phyloP scores from a whole-genome alignment of 345 rosid genomes.

The Populus tremula region DNA sequence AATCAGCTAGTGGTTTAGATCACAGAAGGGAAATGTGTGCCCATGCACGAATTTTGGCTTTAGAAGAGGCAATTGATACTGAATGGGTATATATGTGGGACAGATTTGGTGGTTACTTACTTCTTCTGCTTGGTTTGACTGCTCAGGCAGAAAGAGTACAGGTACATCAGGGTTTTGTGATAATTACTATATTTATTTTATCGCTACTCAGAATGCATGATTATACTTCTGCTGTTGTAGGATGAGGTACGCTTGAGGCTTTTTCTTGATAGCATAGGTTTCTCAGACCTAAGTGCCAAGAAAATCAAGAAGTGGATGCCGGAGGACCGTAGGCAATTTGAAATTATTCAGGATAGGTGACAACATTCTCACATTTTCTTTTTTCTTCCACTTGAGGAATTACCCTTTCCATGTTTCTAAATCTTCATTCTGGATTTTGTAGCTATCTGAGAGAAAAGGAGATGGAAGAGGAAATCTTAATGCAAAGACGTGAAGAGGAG shows the following conservation, averaged over 20 bases:
- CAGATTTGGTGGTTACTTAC: constrained; percentile 94
- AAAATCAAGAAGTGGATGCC: constrained; percentile 99
- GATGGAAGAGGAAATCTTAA: constrained; percentile 98
- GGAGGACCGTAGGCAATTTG: constrained; percentile 95
- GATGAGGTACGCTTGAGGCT: constrained; percentile 98
- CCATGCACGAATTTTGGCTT: constrained; percentile 92
- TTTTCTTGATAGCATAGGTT: constrained; percentile 98
- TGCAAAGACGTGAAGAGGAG: constrained; percentile 99
- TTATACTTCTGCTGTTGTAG: constrained; percentile 33
- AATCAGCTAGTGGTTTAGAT: constrained; percentile 58
- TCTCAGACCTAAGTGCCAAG: constrained; percentile 92
- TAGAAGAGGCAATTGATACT: constrained; percentile 99
- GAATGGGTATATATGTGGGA: constrained; percentile 99
- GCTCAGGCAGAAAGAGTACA: constrained; percentile 96
- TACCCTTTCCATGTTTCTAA: neutral
- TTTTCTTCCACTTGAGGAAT: neutral
- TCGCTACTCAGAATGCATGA: constrained; percentile 9
- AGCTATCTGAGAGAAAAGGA: constrained; percentile 98
- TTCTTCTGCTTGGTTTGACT: constrained; percentile 93
- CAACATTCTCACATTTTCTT: constrained; percentile 6
- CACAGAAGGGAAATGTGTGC: constrained; percentile 97
- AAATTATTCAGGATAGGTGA: constrained; percentile 98
- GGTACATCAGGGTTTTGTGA: constrained; percentile 45
- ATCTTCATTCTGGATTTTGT: constrained; percentile 10
- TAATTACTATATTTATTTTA: neutral